Evolutionary conservation across 768 basidiomycete species (phyloP), one percentile per base, ranked within the genome.

Genomic region (Mycena maculata): DNA sequence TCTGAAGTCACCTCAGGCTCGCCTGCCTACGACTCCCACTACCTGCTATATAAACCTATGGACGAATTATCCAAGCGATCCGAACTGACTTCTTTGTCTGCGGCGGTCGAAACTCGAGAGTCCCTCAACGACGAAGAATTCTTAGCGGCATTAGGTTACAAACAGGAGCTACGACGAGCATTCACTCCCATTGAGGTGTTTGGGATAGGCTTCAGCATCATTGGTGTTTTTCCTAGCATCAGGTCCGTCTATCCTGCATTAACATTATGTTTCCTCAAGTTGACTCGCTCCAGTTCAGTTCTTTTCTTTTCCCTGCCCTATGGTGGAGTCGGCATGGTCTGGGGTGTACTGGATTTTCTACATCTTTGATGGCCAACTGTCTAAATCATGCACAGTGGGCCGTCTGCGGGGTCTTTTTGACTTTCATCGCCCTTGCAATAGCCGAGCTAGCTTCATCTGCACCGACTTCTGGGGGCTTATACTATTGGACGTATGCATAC

Each of bases 401-500:
- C 8, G 22, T 47, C 4, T 81, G 83, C 20, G 80, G 79, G 28
- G 67, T 81, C 49, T 83, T 86, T 75, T 83, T 87, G 54, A 69
- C 84, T 31, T 78, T 80, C 53, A 80, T 87, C 31, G 86, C 83
- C 2, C 71, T 86, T 71, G 78, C 85, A 36, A 82, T 88, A 80
- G 85, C 82, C 9, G 85, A 87, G 66, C 78, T 86, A 1, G 85
- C 78, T 5, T 85, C 82, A 10, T 82, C 85, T 8, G 83, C 82
- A 20, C 85, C 85, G 4, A 86, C 85, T 2, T 83, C 85, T 31
- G 84, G 85, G 33, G 85, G 85, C 1, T 80, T 88, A 28, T 89
- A 89, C 71, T 90, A 86, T 70, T 89, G 88, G 89, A 85, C 88
- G 1, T 82, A 87, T 61, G 80, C 82, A 1, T 75, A 84, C 7